Evolutionary conservation across 768 basidiomycete genomes (phyloP), one percentile per base, ranked within the genome.

Genomic region (Boletus sensibilis): DNA sequence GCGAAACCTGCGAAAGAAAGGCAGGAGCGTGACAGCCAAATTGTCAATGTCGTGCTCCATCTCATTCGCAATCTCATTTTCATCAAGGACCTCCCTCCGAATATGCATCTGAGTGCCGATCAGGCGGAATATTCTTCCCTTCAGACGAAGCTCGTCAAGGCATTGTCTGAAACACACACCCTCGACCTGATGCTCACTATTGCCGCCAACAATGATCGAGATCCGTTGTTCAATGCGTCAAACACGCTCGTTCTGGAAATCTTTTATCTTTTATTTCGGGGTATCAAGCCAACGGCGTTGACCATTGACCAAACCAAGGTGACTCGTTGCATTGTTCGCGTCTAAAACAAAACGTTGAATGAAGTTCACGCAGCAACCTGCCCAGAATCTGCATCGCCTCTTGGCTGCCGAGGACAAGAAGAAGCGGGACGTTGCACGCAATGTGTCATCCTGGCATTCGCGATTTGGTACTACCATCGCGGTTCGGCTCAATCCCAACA

Each of bases 391-490:
- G 2, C 82, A 86, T 10, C 83, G 84, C 40, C 82, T 98, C 49
- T 82, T 99, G 16, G 87, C 85, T 4, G 74, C 79, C 34, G 97
- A 99, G 74, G 84, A 84, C 58, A 82, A 80, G 53, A 78, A 77
- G 40, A 87, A 85, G 57, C 78, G 79, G 34, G 78, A 83, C 52
- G 68, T 81, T 25, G 78, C 82, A 0, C 79, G 83, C 46, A 75
- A 78, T 46, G 76, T 82, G 5, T 73, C 86, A 50, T 90, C 93
- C 21, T 83, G 97, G 33, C 97, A 99, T 74, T 93, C 94, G 25
- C 86, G 95, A 46, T 99, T 99, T 72, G 97, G 97, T 1, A 98
- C 97, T 3, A 98, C 95, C 10, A 87, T 98, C 60, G 76, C 88
- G 21, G 87, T 99, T 51, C 83, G 79, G 59, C 76, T 90, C 41